Percentiles rank a stretch among this genome's conserved stretches.
phyloP scores from a whole-genome alignment of 148 eudicot species.

The Rhododendron vialii region DNA sequence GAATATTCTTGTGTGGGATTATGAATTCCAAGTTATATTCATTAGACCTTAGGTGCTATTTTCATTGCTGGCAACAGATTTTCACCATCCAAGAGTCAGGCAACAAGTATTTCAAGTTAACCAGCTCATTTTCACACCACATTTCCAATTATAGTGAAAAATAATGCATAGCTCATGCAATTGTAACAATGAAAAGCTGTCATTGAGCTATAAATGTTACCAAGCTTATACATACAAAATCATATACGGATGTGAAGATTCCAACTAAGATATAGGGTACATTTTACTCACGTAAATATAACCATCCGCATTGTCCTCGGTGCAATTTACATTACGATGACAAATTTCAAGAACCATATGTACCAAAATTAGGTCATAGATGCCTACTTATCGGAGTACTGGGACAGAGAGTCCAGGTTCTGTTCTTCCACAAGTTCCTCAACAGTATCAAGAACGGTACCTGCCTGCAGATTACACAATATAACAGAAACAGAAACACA shows the following conservation, averaged over 20 bases:
- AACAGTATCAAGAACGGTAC: conserved; percentile 50
- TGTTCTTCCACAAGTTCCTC: conserved; percentile 73
- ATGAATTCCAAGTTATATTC: neutral
- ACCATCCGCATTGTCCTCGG: neutral
- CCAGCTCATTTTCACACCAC: neutral
- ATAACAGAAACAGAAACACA: neutral
- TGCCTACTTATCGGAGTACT: conserved; percentile 41
- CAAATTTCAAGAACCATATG: neutral
- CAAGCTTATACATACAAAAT: neutral
- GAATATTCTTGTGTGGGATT: neutral
- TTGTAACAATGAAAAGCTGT: neutral
- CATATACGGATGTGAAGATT: neutral
- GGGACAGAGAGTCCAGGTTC: conserved; percentile 48
- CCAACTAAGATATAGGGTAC: neutral
- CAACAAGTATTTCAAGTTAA: conserved; percentile 4
- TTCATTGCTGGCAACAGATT: neutral
- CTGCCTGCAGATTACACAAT: conserved; percentile 32
- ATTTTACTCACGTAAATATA: neutral
- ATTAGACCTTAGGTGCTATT: neutral
- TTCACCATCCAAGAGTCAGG: neutral
- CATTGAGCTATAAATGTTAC: neutral
- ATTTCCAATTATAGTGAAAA: neutral
- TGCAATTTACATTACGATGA: neutral
- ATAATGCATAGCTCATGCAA: conserved; percentile 1
- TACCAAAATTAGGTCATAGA: neutral